phyloP scores from a whole-genome alignment of 2,329 filamentous ascomycete species.

The Rutstroemia sp. region DNA sequence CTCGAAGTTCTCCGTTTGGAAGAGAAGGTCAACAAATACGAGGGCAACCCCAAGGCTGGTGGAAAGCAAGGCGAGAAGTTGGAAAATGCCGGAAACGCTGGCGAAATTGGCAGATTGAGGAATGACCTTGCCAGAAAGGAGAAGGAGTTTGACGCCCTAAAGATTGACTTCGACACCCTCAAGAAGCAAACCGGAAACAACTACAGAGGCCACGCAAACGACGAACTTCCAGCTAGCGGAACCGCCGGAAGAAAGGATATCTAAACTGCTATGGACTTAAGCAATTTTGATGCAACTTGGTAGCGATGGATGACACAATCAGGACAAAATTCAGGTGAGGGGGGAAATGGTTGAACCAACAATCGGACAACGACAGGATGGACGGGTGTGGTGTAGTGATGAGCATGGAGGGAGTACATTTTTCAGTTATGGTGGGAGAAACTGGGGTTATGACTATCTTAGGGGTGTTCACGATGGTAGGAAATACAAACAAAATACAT shows the following conservation, averaged over 20 bases:
- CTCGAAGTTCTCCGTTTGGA: slow-evolving; percentile 57
- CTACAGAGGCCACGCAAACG: background rate
- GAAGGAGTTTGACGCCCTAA: slow-evolving; percentile 74
- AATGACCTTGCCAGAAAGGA: slow-evolving; percentile 67
- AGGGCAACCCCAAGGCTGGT: slow-evolving; percentile 54
- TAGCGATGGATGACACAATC: no score
- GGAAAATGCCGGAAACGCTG: slow-evolving; percentile 63
- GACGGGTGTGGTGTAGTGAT: background rate
- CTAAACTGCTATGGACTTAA: background rate
- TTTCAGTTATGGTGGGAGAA: background rate
- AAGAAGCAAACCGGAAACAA: background rate
- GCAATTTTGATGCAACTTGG: no score
- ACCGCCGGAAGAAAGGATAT: background rate
- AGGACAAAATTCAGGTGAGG: no score
- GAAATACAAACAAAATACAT: background rate
- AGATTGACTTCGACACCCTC: slow-evolving; percentile 40
- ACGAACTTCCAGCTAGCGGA: no score
- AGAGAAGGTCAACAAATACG: slow-evolving; percentile 79
- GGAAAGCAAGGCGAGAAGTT: slow-evolving; percentile 67
- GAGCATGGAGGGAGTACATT: background rate
- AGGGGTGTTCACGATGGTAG: background rate
- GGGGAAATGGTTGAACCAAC: no score
- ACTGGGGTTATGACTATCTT: background rate
- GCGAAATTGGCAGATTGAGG: slow-evolving; percentile 64
- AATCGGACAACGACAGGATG: background rate